Evolutionary conservation across 441 rosid genomes (phyloP), one percentile per base, ranked within the genome.

Genomic region (Pelargonium australe): DNA sequence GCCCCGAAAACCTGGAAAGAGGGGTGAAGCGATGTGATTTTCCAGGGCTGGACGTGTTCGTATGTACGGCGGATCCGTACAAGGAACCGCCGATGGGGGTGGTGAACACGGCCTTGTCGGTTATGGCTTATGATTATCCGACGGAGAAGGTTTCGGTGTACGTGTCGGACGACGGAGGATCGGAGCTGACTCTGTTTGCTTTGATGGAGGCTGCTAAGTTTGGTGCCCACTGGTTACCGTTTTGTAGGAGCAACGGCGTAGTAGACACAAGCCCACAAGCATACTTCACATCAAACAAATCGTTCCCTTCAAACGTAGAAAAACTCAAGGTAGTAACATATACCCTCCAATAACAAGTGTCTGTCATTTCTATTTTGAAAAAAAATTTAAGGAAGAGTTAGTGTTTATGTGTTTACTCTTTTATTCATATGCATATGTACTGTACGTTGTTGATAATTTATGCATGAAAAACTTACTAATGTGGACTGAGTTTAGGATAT

Each of bases 1-100:
- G 78, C 68, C 91, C 87, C 0, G 87, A 82, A 66, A 79, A 75
- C 57, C 87, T 83, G 3, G 37, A 63, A 13, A 13, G 16, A 5
- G 57, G 0, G 16, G 4, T 49, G 14, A 58, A 65, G 14, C 68
- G 71, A n/a, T 47, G 60, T 8, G 81, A 81, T 0, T 82, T 71
- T 34, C 93, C 93, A 0, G 78, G 69, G 3, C 5, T 90, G 51
- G 98, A 92, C 43, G 82, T 90, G 75, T 85, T 90, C 69, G 75
- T 92, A 65, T 88, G 98, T 83, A 92, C 98, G 2, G 96, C 98
- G 28, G 96, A 90, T 78, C 98, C 98, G 0, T 78, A 76, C 75
- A 92, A 88, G 77, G 98, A 92, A 76, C 98, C 95, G 4, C 98
- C 96, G 0, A 68, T 87, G 5, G 69, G 77, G 65, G 89, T 86